A percentile compares a stretch with the other conserved stretches of the same genome.
These are phyloP conservation scores for Lactarius psammicola DNA, from an alignment of 768 basidiomycete genomes.

Conservation along the genomic window DNA sequence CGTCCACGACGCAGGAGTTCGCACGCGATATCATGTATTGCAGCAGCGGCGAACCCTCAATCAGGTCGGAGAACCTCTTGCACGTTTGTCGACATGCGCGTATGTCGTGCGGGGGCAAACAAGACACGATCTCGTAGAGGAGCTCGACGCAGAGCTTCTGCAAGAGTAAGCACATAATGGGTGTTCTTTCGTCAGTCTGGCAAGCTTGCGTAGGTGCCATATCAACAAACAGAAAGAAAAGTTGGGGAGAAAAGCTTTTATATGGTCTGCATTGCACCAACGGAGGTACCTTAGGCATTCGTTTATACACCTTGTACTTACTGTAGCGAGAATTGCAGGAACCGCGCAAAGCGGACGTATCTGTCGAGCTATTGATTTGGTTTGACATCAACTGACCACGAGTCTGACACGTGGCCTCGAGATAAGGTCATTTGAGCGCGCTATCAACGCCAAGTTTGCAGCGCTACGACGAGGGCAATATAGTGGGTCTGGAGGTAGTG, in stretches of 20 bases:
- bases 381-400: neutral
- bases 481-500: neutral
- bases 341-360: neutral
- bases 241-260: neutral
- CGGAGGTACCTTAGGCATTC: neutral
- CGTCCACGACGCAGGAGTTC: neutral
- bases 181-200: too few relatives aligned
- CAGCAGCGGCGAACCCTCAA: neutral
- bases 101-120: neutral
- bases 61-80: neutral
- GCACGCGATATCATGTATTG: neutral
- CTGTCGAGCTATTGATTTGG: neutral
- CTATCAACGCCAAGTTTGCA: neutral
- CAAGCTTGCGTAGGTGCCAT: neutral
- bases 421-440: neutral
- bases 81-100: neutral
- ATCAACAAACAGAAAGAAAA: neutral
- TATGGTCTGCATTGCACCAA: neutral
- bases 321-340: neutral
- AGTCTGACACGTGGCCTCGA: slow-evolving; percentile 2
- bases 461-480: neutral
- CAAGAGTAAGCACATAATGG: neutral
- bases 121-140: neutral
- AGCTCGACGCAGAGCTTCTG: neutral
- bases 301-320: neutral